These are phyloP conservation scores for Ulmus americana DNA, from an alignment of 331 rosid genomes.

Conservation along the genomic window DNA sequence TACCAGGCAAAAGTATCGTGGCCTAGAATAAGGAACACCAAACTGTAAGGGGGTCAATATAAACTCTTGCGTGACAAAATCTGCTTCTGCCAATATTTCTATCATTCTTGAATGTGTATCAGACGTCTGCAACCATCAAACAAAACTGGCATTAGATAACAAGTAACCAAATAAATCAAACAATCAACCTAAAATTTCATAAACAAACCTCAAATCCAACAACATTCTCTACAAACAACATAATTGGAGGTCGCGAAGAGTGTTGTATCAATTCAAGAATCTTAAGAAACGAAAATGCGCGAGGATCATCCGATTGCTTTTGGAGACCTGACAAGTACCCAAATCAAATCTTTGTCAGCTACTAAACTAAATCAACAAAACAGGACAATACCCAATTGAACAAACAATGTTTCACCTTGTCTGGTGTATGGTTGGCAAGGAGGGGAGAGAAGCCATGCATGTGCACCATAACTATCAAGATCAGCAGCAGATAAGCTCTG, in stretches of 20 bases:
- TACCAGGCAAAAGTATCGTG: constrained; percentile 95
- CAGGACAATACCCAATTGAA: background rate
- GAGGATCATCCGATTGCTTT: constrained; percentile 83
- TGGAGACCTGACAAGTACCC: constrained; percentile 64
- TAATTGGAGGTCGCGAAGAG: constrained; percentile 49
- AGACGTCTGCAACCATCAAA: constrained; percentile 56
- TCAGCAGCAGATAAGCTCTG: constrained; percentile 74
- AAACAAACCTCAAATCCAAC: constrained; percentile 88
- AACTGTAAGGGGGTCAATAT: constrained; percentile 87
- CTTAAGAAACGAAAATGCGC: constrained; percentile 87
- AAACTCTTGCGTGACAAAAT: constrained; percentile 70
- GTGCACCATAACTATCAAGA: constrained; percentile 60
- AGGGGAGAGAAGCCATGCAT: constrained; percentile 98
- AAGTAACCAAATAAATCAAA: constrained; percentile 6
- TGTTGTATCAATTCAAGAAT: constrained; percentile 78
- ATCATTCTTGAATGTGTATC: constrained; percentile 71
- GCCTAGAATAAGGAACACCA: constrained; percentile 94
- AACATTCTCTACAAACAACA: constrained; percentile 87
- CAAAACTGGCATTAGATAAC: background rate
- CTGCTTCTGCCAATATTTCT: constrained; percentile 55
- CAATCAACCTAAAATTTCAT: constrained; percentile 16
- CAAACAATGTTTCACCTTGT: constrained; percentile 46
- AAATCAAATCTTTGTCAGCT: constrained; percentile 25
- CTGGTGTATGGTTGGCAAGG: constrained; percentile 98
- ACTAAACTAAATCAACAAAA: constrained; percentile 9